These are phyloP conservation scores for Pinus tabuliformis DNA, from an alignment of 75 land plant genomes.

Conservation along the genomic window DNA sequence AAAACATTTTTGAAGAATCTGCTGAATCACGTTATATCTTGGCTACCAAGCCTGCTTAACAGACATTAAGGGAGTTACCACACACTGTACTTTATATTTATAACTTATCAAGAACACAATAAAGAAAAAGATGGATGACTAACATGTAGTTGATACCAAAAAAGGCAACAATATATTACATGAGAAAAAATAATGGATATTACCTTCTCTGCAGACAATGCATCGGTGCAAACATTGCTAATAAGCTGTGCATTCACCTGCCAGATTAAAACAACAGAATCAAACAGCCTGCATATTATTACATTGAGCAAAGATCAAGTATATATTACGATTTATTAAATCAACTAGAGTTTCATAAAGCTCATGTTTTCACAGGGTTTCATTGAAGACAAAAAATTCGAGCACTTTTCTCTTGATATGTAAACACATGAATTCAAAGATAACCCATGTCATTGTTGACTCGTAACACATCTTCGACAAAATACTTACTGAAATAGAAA, in stretches of 20 bases:
- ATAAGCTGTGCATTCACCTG: conserved; percentile 99
- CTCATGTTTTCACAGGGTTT: too few relatives aligned
- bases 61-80: not conserved
- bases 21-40: not conserved
- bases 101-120: not conserved
- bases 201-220: conserved; percentile 98
- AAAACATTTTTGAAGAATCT: not conserved
- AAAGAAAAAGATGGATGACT: not conserved
- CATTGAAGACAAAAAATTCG: too few relatives aligned
- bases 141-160: not conserved
- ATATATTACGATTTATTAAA: not conserved
- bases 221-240: conserved; percentile 97
- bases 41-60: not conserved
- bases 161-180: not conserved
- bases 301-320: not conserved
- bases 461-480: too few relatives aligned
- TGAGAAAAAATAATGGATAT: conserved; percentile 1
- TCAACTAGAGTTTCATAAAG: too few relatives aligned
- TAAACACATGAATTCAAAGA: too few relatives aligned
- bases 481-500: too few relatives aligned
- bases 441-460: too few relatives aligned
- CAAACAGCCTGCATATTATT: not conserved
- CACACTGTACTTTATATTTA: not conserved
- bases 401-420: too few relatives aligned
- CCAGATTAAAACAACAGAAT: conserved; percentile 9